These are phyloP conservation scores for Neopestalotiopsis sp. DNA, from an alignment of 2,329 filamentous ascomycete species.

Conservation along the genomic window DNA sequence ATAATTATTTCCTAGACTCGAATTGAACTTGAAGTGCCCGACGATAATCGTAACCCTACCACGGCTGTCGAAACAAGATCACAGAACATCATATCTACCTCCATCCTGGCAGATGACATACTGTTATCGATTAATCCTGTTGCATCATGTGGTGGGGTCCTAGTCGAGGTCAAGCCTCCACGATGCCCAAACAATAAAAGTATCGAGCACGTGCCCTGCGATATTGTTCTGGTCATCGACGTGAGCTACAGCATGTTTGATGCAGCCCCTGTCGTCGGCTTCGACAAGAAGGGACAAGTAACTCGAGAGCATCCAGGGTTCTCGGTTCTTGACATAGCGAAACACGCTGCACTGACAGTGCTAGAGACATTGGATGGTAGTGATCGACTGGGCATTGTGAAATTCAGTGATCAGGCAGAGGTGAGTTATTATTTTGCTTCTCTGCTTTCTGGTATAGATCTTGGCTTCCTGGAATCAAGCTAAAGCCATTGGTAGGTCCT, in stretches of 20 bases:
- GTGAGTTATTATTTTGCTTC: constrained; percentile 26
- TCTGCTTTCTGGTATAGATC: background rate
- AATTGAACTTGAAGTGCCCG: background rate
- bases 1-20: too few species aligned
- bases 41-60: background rate
- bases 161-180: constrained; percentile 55
- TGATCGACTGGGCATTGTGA: constrained; percentile 64
- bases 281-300: constrained; percentile 38
- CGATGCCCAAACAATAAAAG: constrained; percentile 32
- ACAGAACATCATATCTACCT: background rate
- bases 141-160: constrained; percentile 42
- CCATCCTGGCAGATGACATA: constrained; percentile 16
- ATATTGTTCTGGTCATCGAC: constrained; percentile 68
- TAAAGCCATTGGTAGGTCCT: constrained; percentile 37
- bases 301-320: constrained; percentile 53
- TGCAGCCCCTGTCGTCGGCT: constrained; percentile 50
- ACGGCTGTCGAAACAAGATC: background rate
- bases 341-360: constrained; percentile 65
- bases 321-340: constrained; percentile 63
- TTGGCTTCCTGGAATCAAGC: background rate
- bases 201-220: constrained; percentile 54
- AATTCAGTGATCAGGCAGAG: constrained; percentile 50
- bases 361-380: constrained; percentile 58
- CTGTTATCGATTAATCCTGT: constrained; percentile 45
- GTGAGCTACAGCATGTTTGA: constrained; percentile 62